Conservation (phyloP, 768 basidiomycete genomes). For the Infundibulicybe gibba region DNA sequence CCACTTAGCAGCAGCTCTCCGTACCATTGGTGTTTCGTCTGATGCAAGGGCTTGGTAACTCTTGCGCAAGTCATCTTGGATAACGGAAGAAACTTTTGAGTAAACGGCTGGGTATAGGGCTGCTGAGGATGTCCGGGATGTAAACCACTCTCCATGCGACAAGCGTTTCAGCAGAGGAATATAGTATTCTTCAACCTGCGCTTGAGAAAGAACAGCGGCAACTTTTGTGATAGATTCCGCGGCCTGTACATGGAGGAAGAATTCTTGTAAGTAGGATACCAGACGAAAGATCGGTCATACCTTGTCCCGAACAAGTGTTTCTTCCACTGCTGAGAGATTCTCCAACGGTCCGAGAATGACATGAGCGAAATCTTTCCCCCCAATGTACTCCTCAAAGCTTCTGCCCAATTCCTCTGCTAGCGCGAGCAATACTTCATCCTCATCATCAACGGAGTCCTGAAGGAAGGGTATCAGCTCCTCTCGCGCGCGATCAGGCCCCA, state of each 20-base stretch:
- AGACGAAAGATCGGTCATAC: too few species aligned
- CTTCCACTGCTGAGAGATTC: constrained; percentile 94
- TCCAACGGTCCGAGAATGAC: constrained; percentile 88
- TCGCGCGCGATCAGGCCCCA: constrained; percentile 92
- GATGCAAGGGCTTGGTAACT: constrained; percentile 77
- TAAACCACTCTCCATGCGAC: constrained; percentile 97
- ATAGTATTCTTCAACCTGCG: constrained; percentile 86
- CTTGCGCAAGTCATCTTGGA: constrained; percentile 88
- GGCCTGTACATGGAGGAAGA: constrained; percentile 52
- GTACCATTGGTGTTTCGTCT: constrained; percentile 99
- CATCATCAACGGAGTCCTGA: constrained; percentile 98
- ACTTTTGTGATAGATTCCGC: constrained; percentile 95
- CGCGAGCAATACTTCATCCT: constrained; percentile 96
- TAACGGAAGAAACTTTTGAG: constrained; percentile 61
- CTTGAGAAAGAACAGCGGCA: constrained; percentile 67
- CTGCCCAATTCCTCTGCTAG: constrained; percentile 93
- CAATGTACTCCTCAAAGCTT: constrained; percentile 92
- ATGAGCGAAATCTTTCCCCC: constrained; percentile 85
- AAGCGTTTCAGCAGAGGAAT: constrained; percentile 89
- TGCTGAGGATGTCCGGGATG: constrained; percentile 92
- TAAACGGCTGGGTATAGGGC: constrained; percentile 93
- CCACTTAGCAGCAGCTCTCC: constrained; percentile 94
- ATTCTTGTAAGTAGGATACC: constrained; percentile 4
- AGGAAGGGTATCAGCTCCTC: constrained; percentile 96
- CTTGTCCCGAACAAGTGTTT: constrained; percentile 97